phyloP scores from a whole-genome alignment of 1,284 basidiomycete genomes.

The Irpex rosettiformis region DNA sequence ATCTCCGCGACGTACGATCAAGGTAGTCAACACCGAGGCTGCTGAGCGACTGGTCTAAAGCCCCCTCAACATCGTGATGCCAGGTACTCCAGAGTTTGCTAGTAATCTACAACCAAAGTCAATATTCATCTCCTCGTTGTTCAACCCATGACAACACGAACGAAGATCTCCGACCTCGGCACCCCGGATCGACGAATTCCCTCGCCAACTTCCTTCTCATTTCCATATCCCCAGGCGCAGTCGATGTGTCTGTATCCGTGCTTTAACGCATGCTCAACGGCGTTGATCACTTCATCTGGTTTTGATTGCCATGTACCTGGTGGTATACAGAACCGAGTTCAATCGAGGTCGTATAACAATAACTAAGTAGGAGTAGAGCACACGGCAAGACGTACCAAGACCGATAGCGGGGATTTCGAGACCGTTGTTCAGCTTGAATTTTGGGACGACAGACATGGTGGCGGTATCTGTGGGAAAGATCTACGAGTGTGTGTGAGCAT shows the following conservation, averaged over 20 bases:
- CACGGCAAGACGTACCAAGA: slow-evolving; percentile 55
- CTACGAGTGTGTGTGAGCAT: background rate
- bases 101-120: slow-evolving; percentile 45
- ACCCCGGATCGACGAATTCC: slow-evolving; percentile 79
- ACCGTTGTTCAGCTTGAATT: slow-evolving; percentile 68
- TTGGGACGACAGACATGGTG: slow-evolving; percentile 29
- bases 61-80: slow-evolving; percentile 72
- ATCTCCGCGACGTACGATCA: slow-evolving; percentile 53
- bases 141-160: slow-evolving; percentile 42
- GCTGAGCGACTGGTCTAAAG: slow-evolving; percentile 67
- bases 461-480: background rate
- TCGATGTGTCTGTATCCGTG: slow-evolving; percentile 81
- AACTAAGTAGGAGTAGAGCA: no score
- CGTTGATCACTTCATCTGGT: slow-evolving; percentile 63
- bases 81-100: slow-evolving; percentile 73
- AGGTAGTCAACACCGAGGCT: slow-evolving; percentile 78
- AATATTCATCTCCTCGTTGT: background rate
- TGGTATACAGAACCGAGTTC: background rate
- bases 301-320: slow-evolving; percentile 82
- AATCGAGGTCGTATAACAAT: no score
- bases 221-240: slow-evolving; percentile 72
- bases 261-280: slow-evolving; percentile 73
- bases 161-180: slow-evolving; percentile 77
- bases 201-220: slow-evolving; percentile 83
- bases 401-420: slow-evolving; percentile 66